phyloP scores from a whole-genome alignment of 371 early-diverging fungal species.

The Mucor velutinosus region DNA sequence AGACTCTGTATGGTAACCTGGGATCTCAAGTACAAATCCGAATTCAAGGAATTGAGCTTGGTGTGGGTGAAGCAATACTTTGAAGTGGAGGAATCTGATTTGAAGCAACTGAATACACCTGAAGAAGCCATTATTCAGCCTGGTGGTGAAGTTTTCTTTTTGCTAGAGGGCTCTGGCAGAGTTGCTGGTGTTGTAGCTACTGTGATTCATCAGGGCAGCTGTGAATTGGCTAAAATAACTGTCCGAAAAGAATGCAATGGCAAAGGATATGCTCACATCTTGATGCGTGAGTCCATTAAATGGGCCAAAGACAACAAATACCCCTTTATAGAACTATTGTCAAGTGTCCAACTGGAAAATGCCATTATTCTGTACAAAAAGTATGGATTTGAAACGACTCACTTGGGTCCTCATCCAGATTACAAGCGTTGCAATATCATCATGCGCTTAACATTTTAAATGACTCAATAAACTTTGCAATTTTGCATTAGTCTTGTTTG shows the following conservation, averaged over 20 bases:
- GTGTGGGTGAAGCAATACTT: constrained; percentile 18
- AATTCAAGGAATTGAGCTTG: constrained; percentile 21
- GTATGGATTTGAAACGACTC: constrained; percentile 13
- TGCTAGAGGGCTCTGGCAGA: background rate
- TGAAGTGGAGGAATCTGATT: constrained; percentile 18
- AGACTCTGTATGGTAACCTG: constrained; percentile 15
- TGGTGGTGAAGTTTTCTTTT: constrained; percentile 26
- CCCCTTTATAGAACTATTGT: constrained; percentile 13
- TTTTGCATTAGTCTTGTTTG: background rate
- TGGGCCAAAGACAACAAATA: constrained; percentile 17
- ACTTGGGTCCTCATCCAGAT: constrained; percentile 18
- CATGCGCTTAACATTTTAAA: constrained; percentile 15
- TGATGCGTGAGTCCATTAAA: constrained; percentile 18
- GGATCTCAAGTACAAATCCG: constrained; percentile 13
- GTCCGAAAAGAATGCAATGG: constrained; percentile 20
- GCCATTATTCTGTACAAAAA: constrained; percentile 21
- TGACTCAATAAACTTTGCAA: background rate
- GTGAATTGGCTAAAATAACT: constrained; percentile 26
- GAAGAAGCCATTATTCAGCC: constrained; percentile 21
- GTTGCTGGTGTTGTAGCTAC: constrained; percentile 24
- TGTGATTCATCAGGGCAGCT: constrained; percentile 19
- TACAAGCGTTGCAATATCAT: constrained; percentile 17
- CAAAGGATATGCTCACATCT: constrained; percentile 24
- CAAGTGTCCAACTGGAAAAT: constrained; percentile 5
- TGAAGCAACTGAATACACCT: constrained; percentile 16